Conservation (phyloP, 768 basidiomycete species). For the Serendipita indica region DNA sequence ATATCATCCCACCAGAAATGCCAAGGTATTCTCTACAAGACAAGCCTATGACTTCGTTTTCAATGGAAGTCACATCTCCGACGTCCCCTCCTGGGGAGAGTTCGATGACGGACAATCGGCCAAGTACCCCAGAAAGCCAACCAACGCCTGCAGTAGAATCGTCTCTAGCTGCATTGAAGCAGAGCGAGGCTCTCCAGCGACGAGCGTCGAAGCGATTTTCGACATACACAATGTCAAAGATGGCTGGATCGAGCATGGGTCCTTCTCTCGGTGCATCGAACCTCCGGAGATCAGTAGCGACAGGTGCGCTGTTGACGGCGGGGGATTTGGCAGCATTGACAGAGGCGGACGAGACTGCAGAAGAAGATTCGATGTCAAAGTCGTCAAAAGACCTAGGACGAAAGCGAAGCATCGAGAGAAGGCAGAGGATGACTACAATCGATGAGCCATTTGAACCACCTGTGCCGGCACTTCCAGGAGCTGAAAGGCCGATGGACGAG, state of each 20-base stretch:
- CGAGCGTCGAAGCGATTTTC: conserved; percentile 94
- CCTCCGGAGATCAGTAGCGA: conserved; percentile 33
- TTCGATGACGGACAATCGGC: conserved; percentile 22
- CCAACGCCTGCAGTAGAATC: conserved; percentile 47
- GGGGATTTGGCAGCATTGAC: conserved; percentile 61
- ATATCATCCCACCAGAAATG: conserved; percentile 42
- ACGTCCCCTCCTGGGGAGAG: neutral
- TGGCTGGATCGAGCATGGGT: conserved; percentile 45
- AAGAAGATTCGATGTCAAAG: conserved; percentile 31
- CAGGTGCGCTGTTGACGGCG: conserved; percentile 51
- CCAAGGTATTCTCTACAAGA: conserved; percentile 73
- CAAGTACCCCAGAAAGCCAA: conserved; percentile 23
- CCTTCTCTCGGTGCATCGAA: conserved; percentile 23
- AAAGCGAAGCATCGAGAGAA: conserved; percentile 14
- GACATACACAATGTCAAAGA: conserved; percentile 85
- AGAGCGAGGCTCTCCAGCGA: conserved; percentile 71
- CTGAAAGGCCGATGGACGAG: neutral
- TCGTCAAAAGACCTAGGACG: conserved; percentile 15
- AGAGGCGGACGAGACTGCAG: conserved; percentile 40
- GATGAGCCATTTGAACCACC: conserved; percentile 13
- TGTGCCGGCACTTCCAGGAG: conserved; percentile 15
- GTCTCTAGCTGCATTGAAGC: conserved; percentile 77
- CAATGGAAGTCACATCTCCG: conserved; percentile 30
- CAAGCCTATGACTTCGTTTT: conserved; percentile 35
- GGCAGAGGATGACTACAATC: neutral